Percentiles rank a stretch among this genome's conserved stretches.
These are phyloP conservation scores for Scheffersomyces cryptocercus DNA, from an alignment of 1,139 yeast genomes.

Conservation along the genomic window DNA sequence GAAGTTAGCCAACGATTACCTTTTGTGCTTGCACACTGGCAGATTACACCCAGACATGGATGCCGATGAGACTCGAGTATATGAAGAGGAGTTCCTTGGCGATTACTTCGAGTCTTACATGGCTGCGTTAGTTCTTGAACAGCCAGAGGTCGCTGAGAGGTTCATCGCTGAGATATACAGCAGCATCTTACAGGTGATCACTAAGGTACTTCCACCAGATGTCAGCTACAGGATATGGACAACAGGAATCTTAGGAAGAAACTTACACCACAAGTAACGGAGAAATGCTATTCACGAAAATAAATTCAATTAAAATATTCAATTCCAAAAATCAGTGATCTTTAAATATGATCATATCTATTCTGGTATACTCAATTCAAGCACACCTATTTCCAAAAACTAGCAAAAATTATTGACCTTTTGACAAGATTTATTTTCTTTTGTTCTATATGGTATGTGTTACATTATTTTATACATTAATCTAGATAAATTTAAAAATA, in stretches of 20 bases:
- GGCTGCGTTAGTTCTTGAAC: slow-evolving; percentile 45
- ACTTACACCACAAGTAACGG: neutral
- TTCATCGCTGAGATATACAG: slow-evolving; percentile 38
- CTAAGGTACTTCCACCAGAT: slow-evolving; percentile 17
- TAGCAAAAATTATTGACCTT: neutral
- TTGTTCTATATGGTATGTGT: slow-evolving; percentile 3
- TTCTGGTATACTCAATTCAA: no score
- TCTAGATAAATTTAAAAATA: slow-evolving; percentile 1
- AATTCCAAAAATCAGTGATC: neutral
- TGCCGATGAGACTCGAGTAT: slow-evolving; percentile 24
- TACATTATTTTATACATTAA: neutral
- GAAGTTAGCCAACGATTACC: slow-evolving; percentile 12
- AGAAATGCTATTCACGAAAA: neutral
- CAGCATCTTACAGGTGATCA: slow-evolving; percentile 30
- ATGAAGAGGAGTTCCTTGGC: slow-evolving; percentile 47
- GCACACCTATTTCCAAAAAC: neutral
- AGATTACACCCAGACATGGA: slow-evolving; percentile 13
- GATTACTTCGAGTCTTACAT: slow-evolving; percentile 48
- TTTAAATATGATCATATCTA: no score
- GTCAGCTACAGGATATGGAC: slow-evolving; percentile 16
- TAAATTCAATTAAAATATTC: neutral
- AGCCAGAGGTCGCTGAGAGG: slow-evolving; percentile 36
- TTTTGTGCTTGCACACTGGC: slow-evolving; percentile 12
- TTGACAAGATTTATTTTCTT: slow-evolving; percentile 1
- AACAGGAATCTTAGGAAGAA: slow-evolving; percentile 15